Evolutionary conservation across 1,284 basidiomycete genomes (phyloP).

Genomic region (Kwoniella shivajii): DNA sequence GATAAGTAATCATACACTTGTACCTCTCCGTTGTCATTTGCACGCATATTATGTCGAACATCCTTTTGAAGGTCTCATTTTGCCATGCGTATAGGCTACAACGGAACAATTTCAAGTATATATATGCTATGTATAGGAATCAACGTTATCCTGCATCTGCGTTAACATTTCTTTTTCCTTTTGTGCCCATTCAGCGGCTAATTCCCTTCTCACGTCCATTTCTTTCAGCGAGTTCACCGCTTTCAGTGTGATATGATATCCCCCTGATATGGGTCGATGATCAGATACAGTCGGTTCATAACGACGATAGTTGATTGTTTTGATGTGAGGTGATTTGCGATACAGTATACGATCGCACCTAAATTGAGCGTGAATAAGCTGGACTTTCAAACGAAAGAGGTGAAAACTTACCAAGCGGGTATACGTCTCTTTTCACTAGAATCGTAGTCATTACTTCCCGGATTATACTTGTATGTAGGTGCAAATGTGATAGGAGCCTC

Average conservation of each 20-base stretch:
- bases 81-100: no score
- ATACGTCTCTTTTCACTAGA: constrained; percentile 81
- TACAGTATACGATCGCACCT: constrained; percentile 87
- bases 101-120: neutral
- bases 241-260: constrained; percentile 72
- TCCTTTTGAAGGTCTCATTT: no score
- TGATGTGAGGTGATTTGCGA: constrained; percentile 65
- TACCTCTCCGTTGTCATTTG: no score
- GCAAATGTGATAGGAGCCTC: constrained; percentile 80
- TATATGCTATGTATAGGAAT: neutral
- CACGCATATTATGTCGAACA: no score
- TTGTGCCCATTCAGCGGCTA: constrained; percentile 64
- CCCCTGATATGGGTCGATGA: constrained; percentile 83
- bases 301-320: constrained; percentile 67
- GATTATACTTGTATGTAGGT: constrained; percentile 97
- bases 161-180: constrained; percentile 62
- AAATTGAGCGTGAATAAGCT: neutral
- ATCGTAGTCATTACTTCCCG: constrained; percentile 75
- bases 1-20: no score
- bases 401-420: constrained; percentile 71
- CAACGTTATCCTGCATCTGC: constrained; percentile 12
- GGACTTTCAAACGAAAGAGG: neutral
- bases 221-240: constrained; percentile 65
- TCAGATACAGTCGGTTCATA: constrained; percentile 84
- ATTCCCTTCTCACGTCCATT: constrained; percentile 60